Base-by-base conservation (phyloP, 2,329 filamentous ascomycete genomes). In the Xylaria polymorpha region DNA sequence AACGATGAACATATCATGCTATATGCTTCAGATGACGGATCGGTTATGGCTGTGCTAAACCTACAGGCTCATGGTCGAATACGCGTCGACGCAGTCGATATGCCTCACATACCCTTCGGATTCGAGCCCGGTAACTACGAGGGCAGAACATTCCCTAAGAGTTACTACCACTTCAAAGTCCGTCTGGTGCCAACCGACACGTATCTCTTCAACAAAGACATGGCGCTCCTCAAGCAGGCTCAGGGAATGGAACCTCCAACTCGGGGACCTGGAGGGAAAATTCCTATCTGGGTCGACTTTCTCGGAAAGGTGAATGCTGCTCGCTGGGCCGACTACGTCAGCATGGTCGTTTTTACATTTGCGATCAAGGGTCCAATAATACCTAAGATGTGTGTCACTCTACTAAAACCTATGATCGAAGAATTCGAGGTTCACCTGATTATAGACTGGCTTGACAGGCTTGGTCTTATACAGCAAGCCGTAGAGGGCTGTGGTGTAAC, bases 211-310 rank as follows among this genome's bases (percentile, higher is more conserved):
- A 84, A 89, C 58, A 83, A 87, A 29, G 80, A 85, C 1, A 82
- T 86, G 50, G 77, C 81, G 5, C 77, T 85, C 2, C 74, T 86
- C 2, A 70, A 80, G 3, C 76, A 77, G 18, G 79, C 82, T 8
- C 73, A 72, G 7, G 62, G 70, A 1, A 75, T 78, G 32, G 82
- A 82, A 1, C 80, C 88, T 1, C 86, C 86, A 0, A 76, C 75
- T 0, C 68, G 77, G 15, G 83, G 84, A 0, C 79, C 81, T 1
- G 75, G 74, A 4, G 83, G 83, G 12, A 85, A 87, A 50, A 81
- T 93, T 4, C 92, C 92, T 0, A 85, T 93, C 61, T 94, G 92
- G 92, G 86, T 88, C 61, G 90, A 91, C 77, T 89, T 94, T 68
- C 88, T 91, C 69, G 89, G 87, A 8, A 81, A 85, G 6, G 74